Evolutionary conservation across 352 stramenopile genomes (phyloP), one percentile per base, ranked within the genome.

Genomic region (Globisporangium polare): DNA sequence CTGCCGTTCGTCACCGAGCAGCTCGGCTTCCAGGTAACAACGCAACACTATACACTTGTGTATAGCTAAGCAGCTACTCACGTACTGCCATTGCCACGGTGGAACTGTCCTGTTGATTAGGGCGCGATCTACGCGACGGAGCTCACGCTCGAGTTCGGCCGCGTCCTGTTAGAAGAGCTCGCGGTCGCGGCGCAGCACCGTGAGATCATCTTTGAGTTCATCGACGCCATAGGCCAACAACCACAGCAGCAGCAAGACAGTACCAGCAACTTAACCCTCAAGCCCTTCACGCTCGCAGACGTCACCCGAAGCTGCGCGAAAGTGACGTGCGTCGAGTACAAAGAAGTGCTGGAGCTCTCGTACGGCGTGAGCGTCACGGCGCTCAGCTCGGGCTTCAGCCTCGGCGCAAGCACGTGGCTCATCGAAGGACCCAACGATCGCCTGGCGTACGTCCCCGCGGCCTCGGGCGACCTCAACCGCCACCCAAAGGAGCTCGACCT

Each of bases 401-500:
- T 95, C 29, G 86, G 86, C 0, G 74, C 86, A 1, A 77, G 76
- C 58, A 74, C 83, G 53, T 95, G 85, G 84, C 68, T 92, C 2
- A 37, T 95, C 3, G 80, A 93, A 63, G 78, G 78, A 10, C 74
- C 79, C 8, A 90, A 71, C 43, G 85, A 92, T 13, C 71, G 73
- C 27, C 62, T 94, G 46, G 85, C 83, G 20, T 95, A 95, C 62
- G 81, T 93, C 12, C 68, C 81, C 2, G 77, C 84, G 2, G 81
- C 84, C 1, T 94, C 84, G 3, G 86, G 83, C 26, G 86, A 95
- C 57, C 78, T 89, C n/a, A 92, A 92, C 57, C 81, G 86, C 29
- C 85, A 95, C 65, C 83, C 86, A 22, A 91, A 91, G 52, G 83
- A 92, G 39, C 69, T 95, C 20, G 86, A 95, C 51, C 62, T 95